phyloP scores from a whole-genome alignment of 2,329 filamentous ascomycete species.

The Ascochyta fabae region DNA sequence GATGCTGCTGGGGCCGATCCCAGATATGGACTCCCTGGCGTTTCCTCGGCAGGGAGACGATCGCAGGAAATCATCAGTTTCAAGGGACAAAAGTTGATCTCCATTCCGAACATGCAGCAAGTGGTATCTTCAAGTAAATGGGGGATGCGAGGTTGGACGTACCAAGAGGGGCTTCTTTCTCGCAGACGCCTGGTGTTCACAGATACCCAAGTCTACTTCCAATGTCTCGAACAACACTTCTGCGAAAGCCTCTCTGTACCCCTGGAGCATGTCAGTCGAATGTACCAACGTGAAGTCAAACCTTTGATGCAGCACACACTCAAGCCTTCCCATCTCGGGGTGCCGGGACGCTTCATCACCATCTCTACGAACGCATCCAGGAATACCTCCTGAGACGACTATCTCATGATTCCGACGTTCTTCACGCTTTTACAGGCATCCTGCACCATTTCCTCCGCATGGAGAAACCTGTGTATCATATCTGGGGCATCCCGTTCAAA shows the following conservation, averaged over 20 bases:
- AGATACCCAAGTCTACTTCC: constrained; percentile 39
- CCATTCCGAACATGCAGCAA: not conserved
- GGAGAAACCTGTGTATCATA: not conserved
- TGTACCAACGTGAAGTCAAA: not conserved
- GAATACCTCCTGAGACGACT: not conserved
- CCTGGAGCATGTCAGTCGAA: not conserved
- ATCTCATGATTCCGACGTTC: constrained; percentile 1
- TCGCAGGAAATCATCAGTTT: not conserved
- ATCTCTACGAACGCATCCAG: not conserved
- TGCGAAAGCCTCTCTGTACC: not conserved
- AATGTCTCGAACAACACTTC: constrained; percentile 25
- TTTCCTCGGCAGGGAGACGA: not conserved
- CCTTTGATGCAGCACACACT: not conserved
- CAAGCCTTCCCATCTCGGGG: not conserved
- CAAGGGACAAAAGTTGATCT: not conserved
- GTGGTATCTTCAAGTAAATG: constrained; percentile 35
- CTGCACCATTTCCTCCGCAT: not conserved
- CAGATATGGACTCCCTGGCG: constrained; percentile 4
- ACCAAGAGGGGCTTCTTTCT: constrained; percentile 50
- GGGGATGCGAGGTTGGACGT: constrained; percentile 50
- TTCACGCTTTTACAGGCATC: constrained; percentile 1
- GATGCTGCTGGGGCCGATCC: constrained; percentile 6
- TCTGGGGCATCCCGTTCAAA: constrained; percentile 6
- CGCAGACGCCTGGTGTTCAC: constrained; percentile 48
- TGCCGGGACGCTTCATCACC: not conserved